These are phyloP conservation scores for Cercospora brassicicola DNA, from an alignment of 2,329 filamentous ascomycete genomes.

Conservation along the genomic window DNA sequence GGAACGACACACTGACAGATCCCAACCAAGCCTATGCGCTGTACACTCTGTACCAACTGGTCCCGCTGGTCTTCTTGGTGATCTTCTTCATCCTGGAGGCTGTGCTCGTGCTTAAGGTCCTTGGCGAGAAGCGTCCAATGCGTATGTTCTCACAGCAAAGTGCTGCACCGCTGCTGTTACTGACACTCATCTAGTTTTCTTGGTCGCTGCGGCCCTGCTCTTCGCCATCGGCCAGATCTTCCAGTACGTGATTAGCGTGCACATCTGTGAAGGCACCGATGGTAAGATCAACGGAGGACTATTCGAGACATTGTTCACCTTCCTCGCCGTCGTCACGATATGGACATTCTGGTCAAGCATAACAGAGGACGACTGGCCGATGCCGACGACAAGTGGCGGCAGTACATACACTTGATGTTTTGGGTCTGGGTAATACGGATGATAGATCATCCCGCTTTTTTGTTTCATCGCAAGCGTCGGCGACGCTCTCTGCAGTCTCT, in stretches of 20 bases:
- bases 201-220: constrained; percentile 69
- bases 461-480: constrained; percentile 1
- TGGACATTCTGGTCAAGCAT: constrained; percentile 99
- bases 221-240: constrained; percentile 95
- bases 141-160: constrained; percentile 47
- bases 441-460: constrained; percentile 5
- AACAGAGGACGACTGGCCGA: constrained; percentile 96
- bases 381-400: constrained; percentile 48
- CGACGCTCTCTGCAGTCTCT: constrained; percentile 1
- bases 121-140: constrained; percentile 92
- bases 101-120: constrained; percentile 77
- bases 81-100: constrained; percentile 81
- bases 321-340: constrained; percentile 75
- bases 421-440: constrained; percentile 8
- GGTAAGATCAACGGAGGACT: constrained; percentile 90
- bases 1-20: constrained; percentile 55
- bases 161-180: background rate
- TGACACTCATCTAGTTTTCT: constrained; percentile 60
- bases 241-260: constrained; percentile 87
- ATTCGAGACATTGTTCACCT: constrained; percentile 90
- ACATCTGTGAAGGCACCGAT: constrained; percentile 79
- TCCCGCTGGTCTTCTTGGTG: constrained; percentile 84
- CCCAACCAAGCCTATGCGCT: constrained; percentile 73
- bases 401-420: constrained; percentile 41
- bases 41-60: constrained; percentile 90